Evolutionary conservation across 768 basidiomycete genomes (phyloP), one percentile per base, ranked within the genome.

Genomic region (Boletus insuetus): DNA sequence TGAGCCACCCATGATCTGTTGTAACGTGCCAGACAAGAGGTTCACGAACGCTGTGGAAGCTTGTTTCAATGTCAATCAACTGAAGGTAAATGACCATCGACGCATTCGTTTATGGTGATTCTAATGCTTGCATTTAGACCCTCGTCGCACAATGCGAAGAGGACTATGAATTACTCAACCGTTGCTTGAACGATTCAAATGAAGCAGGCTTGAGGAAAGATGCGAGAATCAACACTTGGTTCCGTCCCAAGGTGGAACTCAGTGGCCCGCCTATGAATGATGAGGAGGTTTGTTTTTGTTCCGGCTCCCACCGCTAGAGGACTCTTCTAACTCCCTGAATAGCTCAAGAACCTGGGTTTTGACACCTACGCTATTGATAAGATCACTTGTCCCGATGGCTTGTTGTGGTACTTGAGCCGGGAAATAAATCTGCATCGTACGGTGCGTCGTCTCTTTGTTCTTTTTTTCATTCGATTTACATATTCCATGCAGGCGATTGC

Each of bases 361-460:
- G 86, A 94, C 58, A 86, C 87, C 4, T 95, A 89, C 62, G 91
- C 89, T 0, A 75, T 94, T 22, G 87, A 98, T 60, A 86, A 86
- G 55, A 75, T 98, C 42, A 81, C 82, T 5, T 95, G 84, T 52
- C 90, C 94, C 0, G 77, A 82, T 10, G 86, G 87, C 3, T 77
- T 98, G 70, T 73, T 79, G 55, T 85, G 81, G 73, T 99, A 77
- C 75, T 71, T 98, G 20, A 80, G 73, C 59, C 75, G 76, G 13
- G 81, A 86, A 38, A 63, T 85, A 14, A 78, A 81, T 49, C 67
- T 98, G 40, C 89, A 95, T 69, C 79, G 85, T 6, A 86, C 85
- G 19, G 95, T 95, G 51, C 32, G 82, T 75, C 20, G 14, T 31
- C 19, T 12, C 41, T 45, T 47, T 3, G 6, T 26, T 32, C 19